phyloP scores from a whole-genome alignment of 495 filamentous ascomycete species.

The Penicillium herquei region DNA sequence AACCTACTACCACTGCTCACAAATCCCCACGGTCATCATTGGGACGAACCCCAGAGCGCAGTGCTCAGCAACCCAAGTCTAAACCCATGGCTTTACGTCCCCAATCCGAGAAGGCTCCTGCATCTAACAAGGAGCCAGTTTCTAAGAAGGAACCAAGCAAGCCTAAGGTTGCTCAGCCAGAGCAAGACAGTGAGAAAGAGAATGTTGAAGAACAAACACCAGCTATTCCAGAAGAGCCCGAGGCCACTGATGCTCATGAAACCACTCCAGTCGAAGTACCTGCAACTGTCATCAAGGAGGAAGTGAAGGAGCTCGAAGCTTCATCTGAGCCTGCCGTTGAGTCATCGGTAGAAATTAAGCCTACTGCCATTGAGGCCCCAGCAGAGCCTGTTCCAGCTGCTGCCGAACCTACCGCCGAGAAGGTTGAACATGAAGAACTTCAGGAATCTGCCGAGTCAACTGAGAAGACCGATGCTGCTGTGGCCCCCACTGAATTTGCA shows the following conservation, averaged over 20 bases:
- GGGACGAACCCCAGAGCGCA: conserved; percentile 20
- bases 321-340: conserved; percentile 1
- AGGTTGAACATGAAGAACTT: no score
- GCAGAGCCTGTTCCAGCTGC: neutral
- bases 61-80: conserved; percentile 19
- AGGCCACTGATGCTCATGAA: conserved; percentile 2
- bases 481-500: no score
- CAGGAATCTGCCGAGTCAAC: no score
- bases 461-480: no score
- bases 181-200: conserved; percentile 25
- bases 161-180: conserved; percentile 4
- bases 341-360: conserved; percentile 6
- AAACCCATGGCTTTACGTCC: conserved; percentile 20
- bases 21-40: conserved; percentile 20
- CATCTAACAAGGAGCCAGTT: conserved; percentile 9
- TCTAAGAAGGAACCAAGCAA: conserved; percentile 7
- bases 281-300: neutral
- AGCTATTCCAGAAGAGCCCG: conserved; percentile 13
- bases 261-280: neutral
- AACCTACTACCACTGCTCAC: conserved; percentile 22
- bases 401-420: neutral
- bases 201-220: conserved; percentile 15
- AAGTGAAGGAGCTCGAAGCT: neutral
- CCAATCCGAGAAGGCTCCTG: conserved; percentile 22
- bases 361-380: conserved; percentile 1